These are phyloP conservation scores for Tylopilus sp. DNA, from an alignment of 1,284 basidiomycete species.

Conservation along the genomic window DNA sequence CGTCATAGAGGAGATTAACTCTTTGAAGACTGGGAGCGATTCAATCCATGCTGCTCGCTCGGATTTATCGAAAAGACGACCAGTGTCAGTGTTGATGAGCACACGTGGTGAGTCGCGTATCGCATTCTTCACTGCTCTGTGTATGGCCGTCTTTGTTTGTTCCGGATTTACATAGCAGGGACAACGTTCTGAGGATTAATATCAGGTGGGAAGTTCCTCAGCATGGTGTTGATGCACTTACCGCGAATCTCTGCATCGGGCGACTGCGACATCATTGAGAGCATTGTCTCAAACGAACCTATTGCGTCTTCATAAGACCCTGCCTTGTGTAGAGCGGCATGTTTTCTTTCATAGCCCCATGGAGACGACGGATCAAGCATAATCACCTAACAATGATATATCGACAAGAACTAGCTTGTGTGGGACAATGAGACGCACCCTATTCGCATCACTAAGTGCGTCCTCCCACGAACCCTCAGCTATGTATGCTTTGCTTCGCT, in stretches of 20 bases:
- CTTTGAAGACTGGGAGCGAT: not conserved
- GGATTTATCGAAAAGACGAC: not conserved
- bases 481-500: slow-evolving; percentile 6
- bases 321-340: not conserved
- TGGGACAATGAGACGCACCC: not conserved
- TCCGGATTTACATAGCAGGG: not conserved
- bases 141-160: not conserved
- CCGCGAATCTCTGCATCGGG: not conserved
- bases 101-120: slow-evolving; percentile 3
- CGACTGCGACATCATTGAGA: slow-evolving; percentile 1
- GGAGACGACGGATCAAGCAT: slow-evolving; percentile 1
- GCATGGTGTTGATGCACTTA: not conserved
- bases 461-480: not conserved
- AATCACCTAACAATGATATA: not conserved
- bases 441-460: slow-evolving; percentile 9
- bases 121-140: not conserved
- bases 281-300: slow-evolving; percentile 1
- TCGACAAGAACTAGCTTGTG: not conserved
- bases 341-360: slow-evolving; percentile 6
- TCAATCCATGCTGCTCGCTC: slow-evolving; percentile 3
- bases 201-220: not conserved
- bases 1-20: slow-evolving; percentile 11
- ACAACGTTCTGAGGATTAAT: not conserved
- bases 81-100: slow-evolving; percentile 7
- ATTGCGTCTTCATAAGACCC: not conserved